These are phyloP conservation scores for Bocquillonia castaneifolia DNA, from an alignment of 441 rosid genomes.

Conservation along the genomic window DNA sequence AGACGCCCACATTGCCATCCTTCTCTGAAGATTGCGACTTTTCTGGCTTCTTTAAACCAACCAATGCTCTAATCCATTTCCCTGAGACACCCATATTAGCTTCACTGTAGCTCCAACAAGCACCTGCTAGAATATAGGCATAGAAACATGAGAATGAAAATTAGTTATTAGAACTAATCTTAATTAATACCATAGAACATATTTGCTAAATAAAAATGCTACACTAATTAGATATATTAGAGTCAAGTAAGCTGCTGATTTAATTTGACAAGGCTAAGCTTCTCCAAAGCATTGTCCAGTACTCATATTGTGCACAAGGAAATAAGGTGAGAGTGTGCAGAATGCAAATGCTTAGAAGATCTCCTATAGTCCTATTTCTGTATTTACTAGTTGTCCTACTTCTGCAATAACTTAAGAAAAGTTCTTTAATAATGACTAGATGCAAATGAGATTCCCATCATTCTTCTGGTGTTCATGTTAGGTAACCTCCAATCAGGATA, in stretches of 20 bases:
- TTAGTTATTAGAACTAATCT: not conserved
- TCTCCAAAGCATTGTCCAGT: not conserved
- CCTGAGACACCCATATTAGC: constrained; percentile 80
- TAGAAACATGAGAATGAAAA: constrained; percentile 14
- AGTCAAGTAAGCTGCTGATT: not conserved
- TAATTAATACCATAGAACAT: not conserved
- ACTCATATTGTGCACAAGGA: not conserved
- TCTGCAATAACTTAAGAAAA: not conserved
- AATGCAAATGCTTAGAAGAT: not conserved
- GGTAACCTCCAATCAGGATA: not conserved
- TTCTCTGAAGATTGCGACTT: constrained; percentile 60
- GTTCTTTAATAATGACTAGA: not conserved
- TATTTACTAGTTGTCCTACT: not conserved
- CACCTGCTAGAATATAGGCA: constrained; percentile 31
- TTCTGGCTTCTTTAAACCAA: constrained; percentile 74
- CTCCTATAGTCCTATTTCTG: not conserved
- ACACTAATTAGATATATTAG: not conserved
- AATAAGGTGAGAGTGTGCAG: not conserved
- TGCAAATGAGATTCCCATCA: not conserved
- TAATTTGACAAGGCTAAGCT: not conserved
- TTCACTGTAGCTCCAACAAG: constrained; percentile 24
- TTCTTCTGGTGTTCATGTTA: not conserved
- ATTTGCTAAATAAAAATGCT: not conserved
- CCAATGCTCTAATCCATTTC: constrained; percentile 89
- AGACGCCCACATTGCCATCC: constrained; percentile 54